Evolutionary conservation across 345 rosid species (phyloP).

Genomic region (Salix viminalis): DNA sequence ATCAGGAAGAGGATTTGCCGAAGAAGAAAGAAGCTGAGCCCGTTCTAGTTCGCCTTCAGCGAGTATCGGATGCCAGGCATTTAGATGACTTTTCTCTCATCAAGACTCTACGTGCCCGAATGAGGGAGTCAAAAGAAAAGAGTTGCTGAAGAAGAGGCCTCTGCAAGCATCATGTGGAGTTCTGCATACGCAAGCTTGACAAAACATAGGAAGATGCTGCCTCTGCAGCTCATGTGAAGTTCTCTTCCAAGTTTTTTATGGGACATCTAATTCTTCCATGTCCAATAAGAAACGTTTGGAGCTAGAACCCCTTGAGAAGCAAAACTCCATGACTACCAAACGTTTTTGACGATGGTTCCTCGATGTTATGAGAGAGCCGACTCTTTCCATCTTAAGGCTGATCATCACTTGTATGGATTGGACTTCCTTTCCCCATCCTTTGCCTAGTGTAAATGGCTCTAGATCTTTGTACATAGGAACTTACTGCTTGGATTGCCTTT

Average conservation of each 20-base stretch:
- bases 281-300: slow-evolving; percentile 52
- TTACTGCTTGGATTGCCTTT: not conserved
- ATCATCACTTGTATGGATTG: not conserved
- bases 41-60: slow-evolving; percentile 71
- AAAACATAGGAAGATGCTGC: slow-evolving; percentile 45
- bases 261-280: slow-evolving; percentile 36
- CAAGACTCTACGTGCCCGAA: slow-evolving; percentile 71
- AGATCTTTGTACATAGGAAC: not conserved
- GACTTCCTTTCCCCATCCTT: not conserved
- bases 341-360: not conserved
- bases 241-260: slow-evolving; percentile 66
- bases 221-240: slow-evolving; percentile 55
- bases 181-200: slow-evolving; percentile 31
- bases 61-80: slow-evolving; percentile 74
- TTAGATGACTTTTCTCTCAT: slow-evolving; percentile 81
- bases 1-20: slow-evolving; percentile 83
- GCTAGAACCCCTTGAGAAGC: slow-evolving; percentile 39
- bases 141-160: slow-evolving; percentile 70
- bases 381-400: not conserved
- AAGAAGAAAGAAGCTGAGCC: slow-evolving; percentile 99
- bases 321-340: not conserved
- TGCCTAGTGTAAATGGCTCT: not conserved
- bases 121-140: slow-evolving; percentile 88
- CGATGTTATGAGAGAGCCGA: not conserved
- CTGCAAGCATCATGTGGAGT: too few relatives aligned